Evolutionary conservation across 257 asterid species (phyloP).

Genomic region (Salvia miltiorrhiza): DNA sequence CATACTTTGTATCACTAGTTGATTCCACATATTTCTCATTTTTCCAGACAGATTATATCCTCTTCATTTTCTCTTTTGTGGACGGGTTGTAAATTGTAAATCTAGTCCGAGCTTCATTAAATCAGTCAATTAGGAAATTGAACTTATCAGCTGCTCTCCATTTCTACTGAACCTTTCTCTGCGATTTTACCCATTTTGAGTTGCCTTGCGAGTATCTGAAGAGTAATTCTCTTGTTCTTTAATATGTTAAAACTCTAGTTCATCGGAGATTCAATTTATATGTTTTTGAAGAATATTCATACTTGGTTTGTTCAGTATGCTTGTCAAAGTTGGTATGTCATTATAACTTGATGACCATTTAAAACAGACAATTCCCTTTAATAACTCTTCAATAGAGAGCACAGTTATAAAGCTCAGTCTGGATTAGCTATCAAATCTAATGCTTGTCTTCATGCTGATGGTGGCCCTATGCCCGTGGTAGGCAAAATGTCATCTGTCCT

Average conservation of each 20-base stretch:
- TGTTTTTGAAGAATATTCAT: neutral
- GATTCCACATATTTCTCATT: neutral
- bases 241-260: neutral
- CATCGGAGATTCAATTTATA: neutral
- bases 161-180: neutral
- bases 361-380: neutral
- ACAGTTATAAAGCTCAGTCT: neutral
- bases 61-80: neutral
- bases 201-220: neutral
- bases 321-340: neutral
- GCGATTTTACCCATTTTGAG: neutral
- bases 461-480: neutral
- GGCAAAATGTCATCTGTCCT: neutral
- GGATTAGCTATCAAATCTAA: neutral
- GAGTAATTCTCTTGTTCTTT: neutral
- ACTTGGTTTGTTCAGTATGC: neutral
- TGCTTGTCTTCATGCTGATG: constrained; percentile 5
- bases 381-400: neutral
- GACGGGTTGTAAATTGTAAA: neutral
- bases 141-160: neutral
- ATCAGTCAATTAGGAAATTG: constrained; percentile 3
- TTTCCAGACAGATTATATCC: neutral
- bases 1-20: neutral
- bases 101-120: constrained; percentile 8
- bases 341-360: neutral